Base-by-base conservation (phyloP, 805 yeast genomes). In the Nakazawaea wyomingensis region DNA sequence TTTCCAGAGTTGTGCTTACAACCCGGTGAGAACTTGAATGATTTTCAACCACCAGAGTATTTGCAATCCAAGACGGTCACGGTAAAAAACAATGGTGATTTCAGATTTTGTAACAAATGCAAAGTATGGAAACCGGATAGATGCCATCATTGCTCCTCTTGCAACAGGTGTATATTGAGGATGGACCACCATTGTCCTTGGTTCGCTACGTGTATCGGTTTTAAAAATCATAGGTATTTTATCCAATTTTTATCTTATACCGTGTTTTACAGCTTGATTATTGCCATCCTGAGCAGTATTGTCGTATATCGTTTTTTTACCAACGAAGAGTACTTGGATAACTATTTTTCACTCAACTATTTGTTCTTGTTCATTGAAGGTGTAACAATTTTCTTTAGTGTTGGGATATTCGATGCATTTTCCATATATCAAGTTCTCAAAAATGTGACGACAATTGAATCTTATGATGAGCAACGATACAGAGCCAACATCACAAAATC, bases 181-280 rank as follows among this genome's bases (percentile, higher is more conserved):
- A 76, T 42, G 45, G 45, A 42, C 31, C 82, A 76, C 50, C 80
- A 76, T 55, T 76, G 82, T 50, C 97, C 97, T 0, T 91, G 98
- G 98, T 88, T 89, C 60, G 82, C 95, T 2, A 69, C 78, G 4
- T 90, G 97, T 60, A 76, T 91, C 45, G 98, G 98, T 0, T 83
- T 77, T 61, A 65, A 65, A 22, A 91, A 91, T 61, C 89, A 85
- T 50, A 85, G 88, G 62, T 76, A 68, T 57, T 91, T 90, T 55
- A 59, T 87, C 21, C 96, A 88, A 57, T 84, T 85, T 55, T 60
- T 89, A 41, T 35, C 71, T 5, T 80, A 81, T 54, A 65, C 77
- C 3, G 62, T 78, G 2, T 21, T 72, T 0, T 80, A 75, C 53
- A 59, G 82, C 1, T 45, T 61, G 1, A 43, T 71, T 9, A 68